Evolutionary conservation across 2,329 filamentous ascomycete species (phyloP).

Genomic region (Fusarium keratoplasticum): DNA sequence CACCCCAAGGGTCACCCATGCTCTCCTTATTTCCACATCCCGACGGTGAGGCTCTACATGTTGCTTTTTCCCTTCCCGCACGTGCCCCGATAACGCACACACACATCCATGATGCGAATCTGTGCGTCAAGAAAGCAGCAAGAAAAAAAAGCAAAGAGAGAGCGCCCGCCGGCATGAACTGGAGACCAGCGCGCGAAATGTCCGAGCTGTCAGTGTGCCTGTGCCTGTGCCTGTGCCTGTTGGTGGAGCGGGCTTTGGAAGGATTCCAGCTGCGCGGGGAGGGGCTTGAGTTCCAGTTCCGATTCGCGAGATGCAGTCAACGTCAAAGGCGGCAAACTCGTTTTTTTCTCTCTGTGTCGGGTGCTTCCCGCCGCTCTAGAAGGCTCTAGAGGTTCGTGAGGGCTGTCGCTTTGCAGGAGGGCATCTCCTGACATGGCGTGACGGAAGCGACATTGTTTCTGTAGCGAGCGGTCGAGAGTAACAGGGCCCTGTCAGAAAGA

Average conservation of each 20-base stretch:
- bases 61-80: background rate
- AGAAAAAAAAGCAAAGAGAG: background rate
- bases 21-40: background rate
- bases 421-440: background rate
- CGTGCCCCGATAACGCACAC: constrained; percentile 1
- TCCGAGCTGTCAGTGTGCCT: constrained; percentile 12
- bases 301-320: constrained; percentile 30
- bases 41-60: constrained; percentile 8
- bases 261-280: background rate
- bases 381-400: background rate
- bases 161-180: constrained; percentile 6
- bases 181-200: background rate
- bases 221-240: background rate
- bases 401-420: background rate
- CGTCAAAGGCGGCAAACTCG: background rate
- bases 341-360: background rate
- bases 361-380: background rate
- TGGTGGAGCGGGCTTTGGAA: constrained; percentile 2
- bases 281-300: background rate
- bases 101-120: constrained; percentile 6
- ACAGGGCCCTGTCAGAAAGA: background rate
- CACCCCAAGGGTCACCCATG: background rate
- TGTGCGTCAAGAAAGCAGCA: constrained; percentile 21
- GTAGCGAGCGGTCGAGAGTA: background rate
- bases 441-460: background rate